Percentiles rank a stretch among this genome's conserved stretches.
These are phyloP conservation scores for Chytriomyces hyalinus DNA, from an alignment of 192 early-diverging fungal genomes.

Conservation along the genomic window DNA sequence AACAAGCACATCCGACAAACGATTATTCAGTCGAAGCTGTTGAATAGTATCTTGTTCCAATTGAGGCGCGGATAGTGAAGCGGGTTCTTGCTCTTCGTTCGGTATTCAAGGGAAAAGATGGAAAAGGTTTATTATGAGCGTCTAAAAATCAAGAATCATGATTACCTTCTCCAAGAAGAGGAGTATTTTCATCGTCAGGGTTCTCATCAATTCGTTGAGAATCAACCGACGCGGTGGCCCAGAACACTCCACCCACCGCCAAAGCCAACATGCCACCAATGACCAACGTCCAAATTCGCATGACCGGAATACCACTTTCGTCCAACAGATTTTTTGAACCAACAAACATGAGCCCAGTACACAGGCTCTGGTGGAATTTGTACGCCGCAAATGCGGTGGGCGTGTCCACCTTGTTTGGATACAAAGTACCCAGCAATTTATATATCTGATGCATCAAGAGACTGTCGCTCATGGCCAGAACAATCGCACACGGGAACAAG, in stretches of 20 bases:
- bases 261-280: not conserved
- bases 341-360: conserved; percentile 26
- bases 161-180: conserved; percentile 2
- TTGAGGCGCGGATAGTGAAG: no score
- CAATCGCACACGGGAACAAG: conserved; percentile 24
- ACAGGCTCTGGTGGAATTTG: conserved; percentile 34
- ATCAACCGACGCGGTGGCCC: not conserved
- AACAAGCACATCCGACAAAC: conserved; percentile 24
- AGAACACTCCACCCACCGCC: conserved; percentile 21
- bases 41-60: conserved; percentile 9
- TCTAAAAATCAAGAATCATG: not conserved
- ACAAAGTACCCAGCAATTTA: conserved; percentile 29
- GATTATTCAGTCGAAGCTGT: conserved; percentile 11
- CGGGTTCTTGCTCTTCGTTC: no score
- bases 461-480: conserved; percentile 19
- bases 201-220: not conserved
- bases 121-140: not conserved
- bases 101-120: no score
- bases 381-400: conserved; percentile 36
- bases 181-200: conserved; percentile 12
- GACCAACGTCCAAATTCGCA: conserved; percentile 15
- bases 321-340: conserved; percentile 20
- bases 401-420: conserved; percentile 21
- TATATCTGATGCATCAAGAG: conserved; percentile 41
- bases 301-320: conserved; percentile 18